Evolutionary conservation across 1,139 yeast genomes (phyloP), one percentile per base, ranked within the genome.

Genomic region (Groenewaldozyma auringiensis): DNA sequence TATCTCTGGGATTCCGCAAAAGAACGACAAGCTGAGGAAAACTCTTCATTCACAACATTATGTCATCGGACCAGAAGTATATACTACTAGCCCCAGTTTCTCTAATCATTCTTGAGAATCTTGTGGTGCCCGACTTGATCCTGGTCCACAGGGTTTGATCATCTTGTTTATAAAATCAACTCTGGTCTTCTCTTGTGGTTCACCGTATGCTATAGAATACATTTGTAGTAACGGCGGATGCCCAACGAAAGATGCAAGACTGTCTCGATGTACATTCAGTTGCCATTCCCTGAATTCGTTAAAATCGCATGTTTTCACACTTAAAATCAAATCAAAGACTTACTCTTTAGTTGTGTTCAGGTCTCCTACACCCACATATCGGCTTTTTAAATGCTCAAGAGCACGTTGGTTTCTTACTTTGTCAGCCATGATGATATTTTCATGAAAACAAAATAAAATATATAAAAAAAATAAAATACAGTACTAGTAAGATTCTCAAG

Each of bases 331-430:
- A 9, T 13, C 3, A 13, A 4, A 33, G 11, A 53, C 65, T 37
- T 55, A 61, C 57, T 62, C 69, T 58, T 68, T 78, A 38, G 82
- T 69, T 0, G 89, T 83, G 44, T 81, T 83, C 1, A 87, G 70
- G 56, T 79, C 72, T 0, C 95, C 95, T 1, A 86, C 66, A 0
- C 94, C 94, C 25, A 79, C 67, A 57, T 81, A 80, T 52, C 83
- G 76, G 22, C 76, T 59, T 58, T 83, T 83, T 21, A 78, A 69
- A 40, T 72, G 78, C 43, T 78, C 79, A 55, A 74, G 82, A 50
- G 75, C 75, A 57, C 78, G 82, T 55, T 74, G 74, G 36, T 81
- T 89, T 53, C 83, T 71, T 9, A 80, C 70, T 63, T 81, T 80
- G 56, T 83, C 92, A 1, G 55, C 55, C 55, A 41, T 46, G 8